Evolutionary conservation across 2,329 filamentous ascomycete species (phyloP).

Genomic region (Lasiodiplodia gonubiensis): DNA sequence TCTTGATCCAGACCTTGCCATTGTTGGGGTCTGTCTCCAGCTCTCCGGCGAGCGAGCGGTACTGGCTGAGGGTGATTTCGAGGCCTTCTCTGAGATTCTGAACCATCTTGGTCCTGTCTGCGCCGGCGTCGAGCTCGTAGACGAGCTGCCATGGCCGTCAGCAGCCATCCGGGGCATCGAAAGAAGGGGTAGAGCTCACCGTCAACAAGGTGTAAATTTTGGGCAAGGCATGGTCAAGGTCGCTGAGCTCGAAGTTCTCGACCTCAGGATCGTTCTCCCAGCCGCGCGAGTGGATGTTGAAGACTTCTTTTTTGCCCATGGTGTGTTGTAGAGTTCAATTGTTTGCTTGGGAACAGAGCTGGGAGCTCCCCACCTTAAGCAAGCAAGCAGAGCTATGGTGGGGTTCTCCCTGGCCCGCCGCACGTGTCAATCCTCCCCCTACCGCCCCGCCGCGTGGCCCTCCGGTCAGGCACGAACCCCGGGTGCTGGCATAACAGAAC

Average conservation of each 20-base stretch:
- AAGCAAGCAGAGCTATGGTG: not conserved
- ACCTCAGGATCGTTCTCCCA: not conserved
- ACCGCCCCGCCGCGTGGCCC: not conserved
- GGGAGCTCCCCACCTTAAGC: conserved; percentile 8
- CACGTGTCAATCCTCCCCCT: not conserved
- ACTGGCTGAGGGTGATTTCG: conserved; percentile 33
- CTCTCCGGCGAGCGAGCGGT: conserved; percentile 31
- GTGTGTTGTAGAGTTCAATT: not conserved
- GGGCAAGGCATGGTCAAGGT: conserved; percentile 12
- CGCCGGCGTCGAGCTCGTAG: conserved; percentile 12
- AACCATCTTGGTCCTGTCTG: conserved; percentile 22
- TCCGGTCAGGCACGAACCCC: not conserved
- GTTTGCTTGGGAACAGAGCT: not conserved
- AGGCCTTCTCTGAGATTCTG: conserved; percentile 32
- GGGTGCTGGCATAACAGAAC: not conserved
- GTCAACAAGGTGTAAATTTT: conserved; percentile 21
- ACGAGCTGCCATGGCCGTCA: conserved; percentile 33
- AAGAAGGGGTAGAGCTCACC: not conserved
- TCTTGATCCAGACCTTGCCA: conserved; percentile 33
- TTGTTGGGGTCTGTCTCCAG: conserved; percentile 31
- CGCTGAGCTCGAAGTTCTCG: conserved; percentile 21
- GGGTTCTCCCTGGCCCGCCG: not conserved
- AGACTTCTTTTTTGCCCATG: conserved; percentile 9
- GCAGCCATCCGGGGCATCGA: not conserved
- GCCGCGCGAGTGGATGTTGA: conserved; percentile 3